Base-by-base conservation (phyloP, 2,329 filamentous ascomycete genomes). In the Aureobasidium sp. region DNA sequence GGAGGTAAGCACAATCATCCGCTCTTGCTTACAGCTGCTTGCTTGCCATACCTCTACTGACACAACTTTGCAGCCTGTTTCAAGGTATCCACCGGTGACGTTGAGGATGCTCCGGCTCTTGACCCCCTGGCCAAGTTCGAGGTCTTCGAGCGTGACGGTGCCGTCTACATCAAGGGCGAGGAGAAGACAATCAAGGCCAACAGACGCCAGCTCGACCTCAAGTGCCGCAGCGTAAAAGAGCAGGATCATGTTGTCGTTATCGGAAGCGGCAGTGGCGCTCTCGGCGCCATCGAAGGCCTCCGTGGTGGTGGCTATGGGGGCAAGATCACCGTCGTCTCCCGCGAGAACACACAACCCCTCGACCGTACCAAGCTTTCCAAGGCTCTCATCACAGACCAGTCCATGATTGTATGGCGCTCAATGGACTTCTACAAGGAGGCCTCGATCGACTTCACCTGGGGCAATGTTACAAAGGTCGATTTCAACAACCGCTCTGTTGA, bases 311-410 rank as follows among this genome's bases (percentile, higher is more conserved):
- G 92, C 34, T 97, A 87, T 78, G 81, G 81, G 5, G 93, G 91
- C 14, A 78, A 83, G 61, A 86, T 99, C 67, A 95, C 91, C 0
- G 79, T 96, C 69, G 86, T 99, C 68, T 87, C 89, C 13, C 86
- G 84, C 66, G 94, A 99, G 74, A 88, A 89, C 27, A 82, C 88
- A 37, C 68, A 68, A 16, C 92, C 92, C 36, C 92, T 97, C 68
- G 94, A 99, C 77, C 85, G 94, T 25, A 91, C 94, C 11, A 97
- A 97, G 79, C 82, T 99, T 45, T 97, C 92, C 70, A 99, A 99
- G 76, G 91, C 93, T 0, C 81, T 99, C 13, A 82, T 97, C 64
- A 85, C 89, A 7, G 93, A 99, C 71, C 75, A 85, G 1, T 81
- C 82, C 48, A 96, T 96, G 76, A 77, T 96, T 47, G 85, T 88